Base-by-base conservation (phyloP, 2,329 filamentous ascomycete species). In the Bisporella sp. region DNA sequence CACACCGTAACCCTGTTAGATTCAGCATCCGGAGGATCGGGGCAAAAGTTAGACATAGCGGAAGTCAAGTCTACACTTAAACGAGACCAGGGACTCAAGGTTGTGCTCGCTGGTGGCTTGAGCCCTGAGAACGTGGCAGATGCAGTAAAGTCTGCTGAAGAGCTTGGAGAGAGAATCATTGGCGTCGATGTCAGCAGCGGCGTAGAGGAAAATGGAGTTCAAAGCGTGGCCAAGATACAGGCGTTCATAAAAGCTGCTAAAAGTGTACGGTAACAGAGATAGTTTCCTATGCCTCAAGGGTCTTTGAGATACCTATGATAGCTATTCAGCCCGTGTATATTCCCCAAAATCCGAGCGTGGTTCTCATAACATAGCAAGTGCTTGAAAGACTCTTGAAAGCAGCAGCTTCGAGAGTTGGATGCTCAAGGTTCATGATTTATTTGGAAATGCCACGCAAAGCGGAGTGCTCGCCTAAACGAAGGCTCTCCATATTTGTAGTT, bases 121-220 rank as follows among this genome's bases (percentile, higher is more conserved):
- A 82, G 82, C 53, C 82, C 89, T 1, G 81, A 84, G 3, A 99
- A 96, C 62, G 86, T 99, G 5, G 73, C 72, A 1, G 73, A 80
- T 5, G 77, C 80, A 6, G 71, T 99, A 13, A 71, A 74, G 28
- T 75, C 77, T 11, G 71, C 92, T 12, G 85, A 82, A 0, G 72
- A 77, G 5, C 66, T 80, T 7, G 73, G 74, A 30, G 73, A 73
- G 7, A 80, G 84, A 53, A 79, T 96, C 9, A 72, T 90, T 33
- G 91, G 85, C 2, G 87, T 99, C 4, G 93, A 99, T 72, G 89
- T 96, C 21, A 96, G 90, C 68, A 96, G 89, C 63, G 95, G 95
- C 0, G 90, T 99, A 2, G 93, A 97, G 69, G 83, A 82, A 35
- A 79, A 85, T 59, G 92, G 90, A 2, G 74, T 81, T 64, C 93